A percentile compares a stretch with the other conserved stretches of the same genome.
phyloP scores from a whole-genome alignment of 148 eudicot genomes.

The Chenopodium quinoa region DNA sequence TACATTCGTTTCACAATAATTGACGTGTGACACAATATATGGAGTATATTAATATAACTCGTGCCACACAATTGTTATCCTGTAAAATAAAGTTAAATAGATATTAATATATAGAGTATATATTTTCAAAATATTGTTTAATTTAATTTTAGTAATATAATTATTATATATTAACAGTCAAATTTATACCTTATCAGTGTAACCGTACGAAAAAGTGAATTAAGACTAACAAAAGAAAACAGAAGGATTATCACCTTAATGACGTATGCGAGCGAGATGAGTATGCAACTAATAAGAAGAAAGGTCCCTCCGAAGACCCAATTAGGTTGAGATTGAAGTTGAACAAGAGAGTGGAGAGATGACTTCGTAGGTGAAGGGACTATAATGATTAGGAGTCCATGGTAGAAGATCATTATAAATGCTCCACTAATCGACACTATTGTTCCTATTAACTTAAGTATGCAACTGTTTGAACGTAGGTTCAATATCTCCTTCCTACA shows the following conservation, averaged over 20 bases:
- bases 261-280: constrained; percentile 31
- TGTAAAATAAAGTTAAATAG: too few species aligned
- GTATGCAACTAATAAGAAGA: constrained; percentile 30
- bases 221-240: too few species aligned
- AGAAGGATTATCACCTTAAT: constrained; percentile 27
- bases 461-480: constrained; percentile 32
- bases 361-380: constrained; percentile 6
- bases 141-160: too few species aligned
- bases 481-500: constrained; percentile 46
- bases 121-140: too few species aligned
- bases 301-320: constrained; percentile 44
- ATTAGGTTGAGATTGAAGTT: constrained; percentile 13
- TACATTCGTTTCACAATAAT: too few species aligned
- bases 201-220: too few species aligned
- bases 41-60: too few species aligned
- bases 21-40: too few species aligned
- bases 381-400: constrained; percentile 33
- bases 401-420: constrained; percentile 36
- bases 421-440: constrained; percentile 40
- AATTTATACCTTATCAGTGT: too few species aligned
- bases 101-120: too few species aligned
- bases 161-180: too few species aligned
- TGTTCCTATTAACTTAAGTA: constrained; percentile 33
- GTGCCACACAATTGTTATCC: too few species aligned
- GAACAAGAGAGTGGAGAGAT: not conserved